Base-by-base conservation (phyloP, 2,329 filamentous ascomycete species). In the Talaromyces amestolkiae region DNA sequence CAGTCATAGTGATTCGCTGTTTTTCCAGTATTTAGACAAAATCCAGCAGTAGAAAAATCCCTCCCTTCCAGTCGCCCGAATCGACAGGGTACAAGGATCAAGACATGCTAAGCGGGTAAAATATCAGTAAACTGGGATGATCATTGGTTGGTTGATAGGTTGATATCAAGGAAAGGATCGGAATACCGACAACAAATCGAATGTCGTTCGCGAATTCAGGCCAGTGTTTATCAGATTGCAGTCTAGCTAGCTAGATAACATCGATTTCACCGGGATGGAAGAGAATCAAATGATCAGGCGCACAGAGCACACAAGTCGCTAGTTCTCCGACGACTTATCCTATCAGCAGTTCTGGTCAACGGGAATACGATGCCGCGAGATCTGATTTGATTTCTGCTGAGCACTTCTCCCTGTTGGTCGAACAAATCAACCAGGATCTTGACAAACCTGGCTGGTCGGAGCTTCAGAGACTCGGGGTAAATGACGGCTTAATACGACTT, bases 21-120 rank as follows among this genome's bases (percentile, higher is more conserved):
- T 64, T 53, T 41, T 41, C 9, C 13, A 35, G 8, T 59, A 11
- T 61, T 47, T 33, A 58, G 41, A 45, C 41, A 27, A 41, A 39
- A 58, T 49, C 10, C 43, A 43, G 53, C 31, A 19, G 61, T 11
- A 35, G 15, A 13, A 47, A 64, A 35, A 22, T 39, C 35, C 13
- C 22, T 59, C 41, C 49, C 19, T 60, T 60, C 49, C 43, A 66
- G 54, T 63, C 59, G 19, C 45, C 64, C 59, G 54, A 45, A 39
- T 43, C 43, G 64, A 66, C 64, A 66, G 64, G 64, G 64, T 53
- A 59, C 64, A 62, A 45, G 64, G 60, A 31, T 66, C 64, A 63
- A 45, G 60, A 63, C 64, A 66, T 66, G 33, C 64, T 66, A 66
- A 43, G 19, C 41, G 59, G 51, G 37, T 49, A 49, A 49, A 22